Base-by-base conservation (phyloP, 805 yeast species). In the Candida silvicultrix region DNA sequence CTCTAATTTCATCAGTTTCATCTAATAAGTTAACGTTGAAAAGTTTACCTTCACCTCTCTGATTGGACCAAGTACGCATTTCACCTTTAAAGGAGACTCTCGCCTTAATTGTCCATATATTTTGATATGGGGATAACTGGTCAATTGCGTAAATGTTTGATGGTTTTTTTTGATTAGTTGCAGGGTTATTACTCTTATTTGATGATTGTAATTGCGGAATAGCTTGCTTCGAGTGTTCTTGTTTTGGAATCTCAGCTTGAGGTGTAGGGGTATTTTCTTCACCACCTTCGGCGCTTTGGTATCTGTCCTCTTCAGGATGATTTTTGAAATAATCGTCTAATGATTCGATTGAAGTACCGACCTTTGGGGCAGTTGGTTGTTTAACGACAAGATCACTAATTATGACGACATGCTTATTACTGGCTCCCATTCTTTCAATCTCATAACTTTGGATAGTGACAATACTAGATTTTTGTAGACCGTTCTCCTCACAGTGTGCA, bases 1-100 rank as follows among this genome's bases (percentile, higher is more conserved):
- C 97, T 59, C 94, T 78, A 56, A 94, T 94, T 69, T 94, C 98
- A 58, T 94, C 96, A 6, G 97, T 85, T 63, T 94, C 96, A 63
- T 94, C 99, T 47, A 92, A 68, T 48, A 94, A 80, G 55, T 89
- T 88, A 28, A 89, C 87, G 56, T 84, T 85, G 71, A 94, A 89
- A 49, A 94, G 74, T 64, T 87, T 86, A 45, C 99, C 99, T 51
- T 83, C 88, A 47, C 97, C 96, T 57, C 82, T 77, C 50, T 79
- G 83, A 57, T 87, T 89, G 44, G 87, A 79, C 92, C 92, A 94
- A 34, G 87, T 86, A 65, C 88, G 82, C 55, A 92, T 75, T 50
- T 89, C 97, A 46, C 92, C 81, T 65, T 92, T 94, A 64, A 76
- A 82, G 1, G 95, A 82, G 22, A 89, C 94, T 61, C 98, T 81